Conservation (phyloP, 1,139 yeast species). For the Kluyveromyces sp. region DNA sequence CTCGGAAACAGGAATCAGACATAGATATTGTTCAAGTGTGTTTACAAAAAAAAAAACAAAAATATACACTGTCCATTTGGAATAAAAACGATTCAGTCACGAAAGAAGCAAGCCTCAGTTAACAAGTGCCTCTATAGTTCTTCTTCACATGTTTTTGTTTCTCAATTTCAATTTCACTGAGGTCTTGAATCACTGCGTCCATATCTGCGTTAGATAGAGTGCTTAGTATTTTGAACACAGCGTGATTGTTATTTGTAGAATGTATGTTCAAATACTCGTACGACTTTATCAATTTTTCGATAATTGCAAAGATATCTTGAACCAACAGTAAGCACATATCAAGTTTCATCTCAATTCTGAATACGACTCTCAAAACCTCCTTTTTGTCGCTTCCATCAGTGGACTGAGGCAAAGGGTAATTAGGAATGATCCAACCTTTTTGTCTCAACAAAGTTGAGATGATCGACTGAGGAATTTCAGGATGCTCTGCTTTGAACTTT, state of each 20-base stretch:
- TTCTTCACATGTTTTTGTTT: slow-evolving; percentile 9
- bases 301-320: slow-evolving; percentile 51
- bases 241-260: slow-evolving; percentile 10
- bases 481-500: slow-evolving; percentile 49
- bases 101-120: background rate
- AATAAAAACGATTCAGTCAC: background rate
- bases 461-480: slow-evolving; percentile 80
- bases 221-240: slow-evolving; percentile 12
- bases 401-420: slow-evolving; percentile 72
- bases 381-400: slow-evolving; percentile 32
- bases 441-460: slow-evolving; percentile 66
- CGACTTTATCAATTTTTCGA: slow-evolving; percentile 46
- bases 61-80: background rate
- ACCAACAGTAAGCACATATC: slow-evolving; percentile 68
- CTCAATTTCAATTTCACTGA: slow-evolving; percentile 7
- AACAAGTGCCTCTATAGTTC: slow-evolving; percentile 26
- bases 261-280: slow-evolving; percentile 32
- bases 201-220: slow-evolving; percentile 19
- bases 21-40: too few species aligned
- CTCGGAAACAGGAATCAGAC: too few species aligned
- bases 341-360: slow-evolving; percentile 61
- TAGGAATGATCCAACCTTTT: slow-evolving; percentile 84
- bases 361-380: slow-evolving; percentile 81
- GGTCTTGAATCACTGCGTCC: slow-evolving; percentile 20
- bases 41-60: too few species aligned